Evolutionary conservation across 345 rosid genomes (phyloP).

Genomic region (Salix purpurea): DNA sequence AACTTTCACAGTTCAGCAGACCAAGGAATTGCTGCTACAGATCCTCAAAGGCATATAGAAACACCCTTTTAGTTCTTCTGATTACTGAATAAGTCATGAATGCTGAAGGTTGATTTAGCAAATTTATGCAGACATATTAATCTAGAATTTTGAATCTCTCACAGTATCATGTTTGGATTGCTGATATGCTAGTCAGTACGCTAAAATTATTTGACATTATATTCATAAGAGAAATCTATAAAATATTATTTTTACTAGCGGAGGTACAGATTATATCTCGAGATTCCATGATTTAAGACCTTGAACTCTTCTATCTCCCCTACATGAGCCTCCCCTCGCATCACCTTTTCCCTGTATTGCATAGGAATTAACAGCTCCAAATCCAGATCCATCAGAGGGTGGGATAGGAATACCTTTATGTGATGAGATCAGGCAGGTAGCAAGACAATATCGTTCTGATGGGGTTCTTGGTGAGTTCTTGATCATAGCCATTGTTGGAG

Average conservation of each 20-base stretch:
- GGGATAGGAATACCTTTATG: slow-evolving; percentile 2
- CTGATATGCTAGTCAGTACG: background rate
- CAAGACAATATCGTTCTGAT: slow-evolving; percentile 22
- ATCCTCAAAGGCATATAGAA: slow-evolving; percentile 33
- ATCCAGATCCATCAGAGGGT: slow-evolving; percentile 18
- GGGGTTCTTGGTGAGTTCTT: slow-evolving; percentile 38
- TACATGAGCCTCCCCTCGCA: background rate
- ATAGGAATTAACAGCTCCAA: background rate
- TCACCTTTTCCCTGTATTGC: background rate
- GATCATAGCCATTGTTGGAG: slow-evolving; percentile 19
- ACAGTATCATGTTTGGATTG: background rate
- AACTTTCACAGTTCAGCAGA: slow-evolving; percentile 21
- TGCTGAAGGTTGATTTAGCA: background rate
- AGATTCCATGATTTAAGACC: too few relatives aligned
- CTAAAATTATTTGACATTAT: too few relatives aligned
- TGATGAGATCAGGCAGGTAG: slow-evolving; percentile 11
- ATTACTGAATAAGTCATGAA: background rate
- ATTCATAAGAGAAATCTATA: too few relatives aligned
- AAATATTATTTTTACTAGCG: too few relatives aligned
- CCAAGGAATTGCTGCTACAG: slow-evolving; percentile 35
- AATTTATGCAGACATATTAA: background rate
- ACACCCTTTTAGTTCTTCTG: background rate
- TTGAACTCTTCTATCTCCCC: background rate
- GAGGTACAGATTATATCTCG: too few relatives aligned
- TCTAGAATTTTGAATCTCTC: background rate